These are phyloP conservation scores for Avicennia marina DNA, from an alignment of 257 asterid species.

Conservation along the genomic window DNA sequence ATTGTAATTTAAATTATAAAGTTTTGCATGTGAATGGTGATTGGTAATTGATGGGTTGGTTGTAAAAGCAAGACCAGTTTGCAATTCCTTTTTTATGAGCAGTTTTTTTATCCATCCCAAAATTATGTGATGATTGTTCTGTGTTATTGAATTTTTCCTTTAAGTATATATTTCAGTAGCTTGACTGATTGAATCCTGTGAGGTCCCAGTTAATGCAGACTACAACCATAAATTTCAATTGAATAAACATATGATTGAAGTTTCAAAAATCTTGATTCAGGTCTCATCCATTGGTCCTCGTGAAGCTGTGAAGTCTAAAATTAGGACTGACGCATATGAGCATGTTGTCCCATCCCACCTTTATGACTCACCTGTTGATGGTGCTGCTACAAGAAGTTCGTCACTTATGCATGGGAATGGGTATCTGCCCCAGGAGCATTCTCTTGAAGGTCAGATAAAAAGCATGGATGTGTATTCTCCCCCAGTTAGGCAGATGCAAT, in stretches of 20 bases:
- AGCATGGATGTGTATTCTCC: constrained; percentile 31
- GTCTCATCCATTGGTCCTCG: constrained; percentile 38
- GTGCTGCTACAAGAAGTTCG: constrained; percentile 33
- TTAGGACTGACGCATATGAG: constrained; percentile 39
- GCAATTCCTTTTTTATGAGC: no score
- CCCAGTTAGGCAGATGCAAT: constrained; percentile 27
- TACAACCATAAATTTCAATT: no score
- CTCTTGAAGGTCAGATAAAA: constrained; percentile 52
- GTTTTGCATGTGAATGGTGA: neutral
- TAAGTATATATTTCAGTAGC: no score
- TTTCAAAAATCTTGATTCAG: constrained; percentile 27
- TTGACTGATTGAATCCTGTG: no score
- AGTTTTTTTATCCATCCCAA: neutral
- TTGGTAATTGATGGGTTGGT: neutral
- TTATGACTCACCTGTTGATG: constrained; percentile 34
- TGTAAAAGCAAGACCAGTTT: neutral
- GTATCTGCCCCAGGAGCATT: constrained; percentile 55
- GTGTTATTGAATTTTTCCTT: neutral
- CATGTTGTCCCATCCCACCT: constrained; percentile 25
- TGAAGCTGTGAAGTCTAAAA: constrained; percentile 38
- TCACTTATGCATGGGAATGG: constrained; percentile 56
- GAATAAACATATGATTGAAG: no score
- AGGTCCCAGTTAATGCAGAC: no score
- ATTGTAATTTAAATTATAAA: no score
- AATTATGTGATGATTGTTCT: neutral